Conservation (phyloP, 352 stramenopile species). For the Phytophthora multivora region DNA sequence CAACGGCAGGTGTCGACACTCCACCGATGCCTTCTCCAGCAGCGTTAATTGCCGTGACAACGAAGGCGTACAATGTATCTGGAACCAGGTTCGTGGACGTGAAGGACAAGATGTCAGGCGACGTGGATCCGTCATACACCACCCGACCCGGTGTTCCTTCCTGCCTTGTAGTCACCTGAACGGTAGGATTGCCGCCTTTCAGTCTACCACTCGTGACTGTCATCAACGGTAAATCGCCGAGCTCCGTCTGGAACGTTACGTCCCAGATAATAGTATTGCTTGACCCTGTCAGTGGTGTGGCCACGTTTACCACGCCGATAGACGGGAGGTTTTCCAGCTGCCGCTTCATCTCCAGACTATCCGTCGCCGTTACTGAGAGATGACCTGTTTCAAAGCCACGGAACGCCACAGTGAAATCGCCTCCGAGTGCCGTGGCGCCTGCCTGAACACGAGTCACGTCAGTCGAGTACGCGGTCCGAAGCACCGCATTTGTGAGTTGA, state of each 20-base stretch:
- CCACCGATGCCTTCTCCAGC: constrained; percentile 90
- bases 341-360: constrained; percentile 76
- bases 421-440: constrained; percentile 58
- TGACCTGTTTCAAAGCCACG: constrained; percentile 75
- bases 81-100: constrained; percentile 83
- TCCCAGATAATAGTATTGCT: constrained; percentile 87
- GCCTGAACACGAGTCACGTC: constrained; percentile 45
- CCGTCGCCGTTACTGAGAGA: constrained; percentile 53
- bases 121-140: constrained; percentile 91
- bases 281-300: constrained; percentile 32
- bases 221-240: constrained; percentile 94
- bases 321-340: constrained; percentile 90
- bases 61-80: constrained; percentile 93
- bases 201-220: constrained; percentile 89
- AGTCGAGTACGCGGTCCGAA: constrained; percentile 51
- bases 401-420: constrained; percentile 87
- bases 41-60: constrained; percentile 92
- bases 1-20: constrained; percentile 87
- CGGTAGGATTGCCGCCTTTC: constrained; percentile 57
- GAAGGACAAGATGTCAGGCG: constrained; percentile 80
- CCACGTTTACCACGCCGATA: constrained; percentile 80
- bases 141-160: constrained; percentile 91
- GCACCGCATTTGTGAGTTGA: constrained; percentile 59
- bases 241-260: constrained; percentile 92
- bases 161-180: constrained; percentile 76